A percentile compares a stretch with the other conserved stretches of the same genome.
Conservation (phyloP, 2,329 filamentous ascomycete genomes). For the Phaeophleospora eucalypticola region DNA sequence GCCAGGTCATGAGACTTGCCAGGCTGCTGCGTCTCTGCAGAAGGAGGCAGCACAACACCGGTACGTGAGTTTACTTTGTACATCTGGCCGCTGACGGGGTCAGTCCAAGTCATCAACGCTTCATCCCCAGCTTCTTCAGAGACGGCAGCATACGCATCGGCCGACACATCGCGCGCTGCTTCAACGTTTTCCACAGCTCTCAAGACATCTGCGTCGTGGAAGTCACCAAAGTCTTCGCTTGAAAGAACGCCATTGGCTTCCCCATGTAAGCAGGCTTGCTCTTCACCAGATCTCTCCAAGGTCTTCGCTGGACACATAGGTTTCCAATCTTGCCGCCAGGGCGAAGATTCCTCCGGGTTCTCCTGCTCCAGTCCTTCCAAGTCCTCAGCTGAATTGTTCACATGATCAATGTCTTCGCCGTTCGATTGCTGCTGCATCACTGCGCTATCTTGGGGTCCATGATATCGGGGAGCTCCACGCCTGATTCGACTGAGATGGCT, state of each 20-base stretch:
- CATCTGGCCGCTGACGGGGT: conserved; percentile 55
- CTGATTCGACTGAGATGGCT: no score
- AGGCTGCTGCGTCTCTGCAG: background rate
- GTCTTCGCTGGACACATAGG: no score
- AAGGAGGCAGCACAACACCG: conserved; percentile 38
- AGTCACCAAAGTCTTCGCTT: conserved; percentile 28
- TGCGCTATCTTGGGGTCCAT: no score
- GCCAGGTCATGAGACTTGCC: background rate
- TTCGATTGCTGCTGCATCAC: no score
- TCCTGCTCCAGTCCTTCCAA: no score
- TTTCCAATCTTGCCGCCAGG: no score
- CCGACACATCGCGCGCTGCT: background rate
- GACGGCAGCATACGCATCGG: background rate
- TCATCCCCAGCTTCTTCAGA: conserved; percentile 24
- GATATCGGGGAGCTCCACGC: no score
- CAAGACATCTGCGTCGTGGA: conserved; percentile 23
- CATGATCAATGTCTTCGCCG: no score
- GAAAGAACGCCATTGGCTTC: background rate
- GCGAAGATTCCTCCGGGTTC: no score
- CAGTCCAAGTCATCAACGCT: conserved; percentile 53
- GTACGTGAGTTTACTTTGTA: conserved; percentile 54
- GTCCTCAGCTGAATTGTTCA: no score
- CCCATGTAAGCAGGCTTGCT: no score
- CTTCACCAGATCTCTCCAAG: no score
- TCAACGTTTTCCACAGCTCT: conserved; percentile 8